Conservation (phyloP, 495 filamentous ascomycete genomes). For the Parathielavia appendiculata region DNA sequence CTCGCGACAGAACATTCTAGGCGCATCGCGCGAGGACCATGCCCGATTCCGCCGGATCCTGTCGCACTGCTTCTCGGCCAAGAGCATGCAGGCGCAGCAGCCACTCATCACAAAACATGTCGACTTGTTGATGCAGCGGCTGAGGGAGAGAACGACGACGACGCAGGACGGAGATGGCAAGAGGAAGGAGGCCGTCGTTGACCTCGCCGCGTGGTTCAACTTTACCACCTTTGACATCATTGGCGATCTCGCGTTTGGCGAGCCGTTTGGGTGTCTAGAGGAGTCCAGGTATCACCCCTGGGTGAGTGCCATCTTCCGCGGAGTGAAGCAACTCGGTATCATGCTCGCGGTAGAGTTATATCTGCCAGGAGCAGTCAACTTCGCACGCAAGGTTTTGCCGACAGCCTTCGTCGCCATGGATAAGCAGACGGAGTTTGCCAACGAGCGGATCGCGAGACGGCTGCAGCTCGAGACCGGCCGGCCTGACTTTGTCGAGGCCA, state of each 20-base stretch:
- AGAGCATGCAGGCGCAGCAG: slow-evolving; percentile 40
- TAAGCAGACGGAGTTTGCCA: slow-evolving; percentile 24
- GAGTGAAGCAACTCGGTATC: not conserved
- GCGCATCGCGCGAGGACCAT: slow-evolving; percentile 36
- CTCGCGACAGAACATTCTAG: slow-evolving; percentile 25
- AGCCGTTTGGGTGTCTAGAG: slow-evolving; percentile 50
- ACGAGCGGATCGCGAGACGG: slow-evolving; percentile 26
- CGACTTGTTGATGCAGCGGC: slow-evolving; percentile 39
- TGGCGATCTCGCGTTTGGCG: slow-evolving; percentile 54
- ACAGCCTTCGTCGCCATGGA: slow-evolving; percentile 4
- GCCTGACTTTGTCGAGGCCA: slow-evolving; percentile 40
- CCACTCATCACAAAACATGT: slow-evolving; percentile 36
- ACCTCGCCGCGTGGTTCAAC: slow-evolving; percentile 49
- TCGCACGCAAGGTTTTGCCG: not conserved
- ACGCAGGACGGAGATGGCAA: not conserved
- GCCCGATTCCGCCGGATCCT: slow-evolving; percentile 39
- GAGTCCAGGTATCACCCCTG: slow-evolving; percentile 33
- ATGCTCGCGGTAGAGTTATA: slow-evolving; percentile 1
- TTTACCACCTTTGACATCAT: slow-evolving; percentile 57
- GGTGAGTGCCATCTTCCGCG: slow-evolving; percentile 32
- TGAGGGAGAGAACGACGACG: slow-evolving; percentile 20
- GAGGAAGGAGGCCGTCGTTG: slow-evolving; percentile 7
- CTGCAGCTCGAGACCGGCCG: slow-evolving; percentile 26
- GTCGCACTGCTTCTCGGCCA: slow-evolving; percentile 48
- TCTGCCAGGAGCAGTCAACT: not conserved